Conservation (phyloP, 257 asterid species). For the Nicotiana knightiana region DNA sequence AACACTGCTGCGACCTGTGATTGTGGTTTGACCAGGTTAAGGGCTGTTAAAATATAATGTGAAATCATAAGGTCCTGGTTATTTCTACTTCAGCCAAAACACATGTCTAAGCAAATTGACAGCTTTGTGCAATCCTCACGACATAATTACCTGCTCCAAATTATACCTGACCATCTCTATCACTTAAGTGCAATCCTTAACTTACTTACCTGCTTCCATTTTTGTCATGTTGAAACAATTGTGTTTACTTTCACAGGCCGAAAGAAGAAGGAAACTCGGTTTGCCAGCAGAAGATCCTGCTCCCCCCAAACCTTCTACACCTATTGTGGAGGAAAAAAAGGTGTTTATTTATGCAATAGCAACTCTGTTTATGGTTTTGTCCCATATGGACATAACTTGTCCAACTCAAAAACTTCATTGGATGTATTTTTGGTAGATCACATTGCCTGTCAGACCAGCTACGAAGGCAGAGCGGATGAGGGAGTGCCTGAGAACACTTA, state of each 20-base stretch:
- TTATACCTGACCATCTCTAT: background rate
- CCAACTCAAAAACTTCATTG: conserved; percentile 14
- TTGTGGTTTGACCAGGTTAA: background rate
- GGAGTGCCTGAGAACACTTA: conserved; percentile 82
- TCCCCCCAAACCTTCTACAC: conserved; percentile 56
- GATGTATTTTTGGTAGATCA: conserved; percentile 50
- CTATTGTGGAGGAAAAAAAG: conserved; percentile 88
- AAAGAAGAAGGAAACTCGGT: conserved; percentile 95
- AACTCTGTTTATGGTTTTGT: background rate
- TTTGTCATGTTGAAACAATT: conserved; percentile 11
- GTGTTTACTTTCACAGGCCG: conserved; percentile 59
- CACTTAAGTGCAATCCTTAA: background rate
- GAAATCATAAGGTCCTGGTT: background rate
- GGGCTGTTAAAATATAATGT: background rate
- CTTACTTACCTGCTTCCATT: background rate
- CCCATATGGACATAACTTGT: conserved; percentile 3
- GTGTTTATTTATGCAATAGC: conserved; percentile 25
- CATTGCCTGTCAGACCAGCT: conserved; percentile 80
- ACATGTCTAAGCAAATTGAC: background rate
- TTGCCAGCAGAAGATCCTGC: conserved; percentile 77
- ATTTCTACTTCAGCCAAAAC: background rate
- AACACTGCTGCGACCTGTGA: background rate
- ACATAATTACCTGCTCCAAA: background rate
- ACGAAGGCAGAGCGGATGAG: conserved; percentile 93
- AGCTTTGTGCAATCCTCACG: background rate